phyloP scores from a whole-genome alignment of 805 yeast species.

The Wickerhamomyces kurtzmanii region DNA sequence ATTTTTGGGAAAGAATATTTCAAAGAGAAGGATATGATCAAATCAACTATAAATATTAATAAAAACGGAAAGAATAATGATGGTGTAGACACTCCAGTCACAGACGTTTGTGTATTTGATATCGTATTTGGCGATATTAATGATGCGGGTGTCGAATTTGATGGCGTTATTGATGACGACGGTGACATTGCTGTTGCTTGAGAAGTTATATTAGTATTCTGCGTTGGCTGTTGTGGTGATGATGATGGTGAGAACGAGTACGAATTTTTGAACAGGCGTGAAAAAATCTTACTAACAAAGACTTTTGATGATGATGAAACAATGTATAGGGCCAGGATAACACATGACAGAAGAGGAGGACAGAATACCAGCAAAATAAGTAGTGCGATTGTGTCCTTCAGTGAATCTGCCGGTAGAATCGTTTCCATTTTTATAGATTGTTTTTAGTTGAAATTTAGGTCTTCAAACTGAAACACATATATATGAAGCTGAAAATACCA shows the following conservation, averaged over 20 bases:
- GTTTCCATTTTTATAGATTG: no score
- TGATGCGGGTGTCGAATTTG: neutral
- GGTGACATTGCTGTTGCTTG: neutral
- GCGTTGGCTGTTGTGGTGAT: neutral
- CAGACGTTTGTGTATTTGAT: no score
- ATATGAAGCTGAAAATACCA: no score
- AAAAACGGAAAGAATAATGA: neutral
- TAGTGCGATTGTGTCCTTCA: constrained; percentile 15
- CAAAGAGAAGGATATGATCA: constrained; percentile 7
- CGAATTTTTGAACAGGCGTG: constrained; percentile 3
- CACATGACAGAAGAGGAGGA: constrained; percentile 12
- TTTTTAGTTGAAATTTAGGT: no score
- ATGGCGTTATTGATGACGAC: neutral
- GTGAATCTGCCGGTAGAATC: constrained; percentile 11
- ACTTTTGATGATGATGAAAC: constrained; percentile 10
- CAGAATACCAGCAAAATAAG: constrained; percentile 12
- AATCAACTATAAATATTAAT: constrained; percentile 10
- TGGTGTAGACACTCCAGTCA: no score
- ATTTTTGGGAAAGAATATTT: constrained; percentile 13
- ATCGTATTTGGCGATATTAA: no score
- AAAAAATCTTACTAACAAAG: constrained; percentile 7
- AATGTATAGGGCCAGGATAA: constrained; percentile 8
- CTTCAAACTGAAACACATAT: no score
- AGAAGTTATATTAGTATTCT: neutral
- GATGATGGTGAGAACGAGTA: neutral